Evolutionary conservation across 176 grass and related monocot species (phyloP), one percentile per base, ranked within the genome.

Genomic region (Tuctoria greenei): DNA sequence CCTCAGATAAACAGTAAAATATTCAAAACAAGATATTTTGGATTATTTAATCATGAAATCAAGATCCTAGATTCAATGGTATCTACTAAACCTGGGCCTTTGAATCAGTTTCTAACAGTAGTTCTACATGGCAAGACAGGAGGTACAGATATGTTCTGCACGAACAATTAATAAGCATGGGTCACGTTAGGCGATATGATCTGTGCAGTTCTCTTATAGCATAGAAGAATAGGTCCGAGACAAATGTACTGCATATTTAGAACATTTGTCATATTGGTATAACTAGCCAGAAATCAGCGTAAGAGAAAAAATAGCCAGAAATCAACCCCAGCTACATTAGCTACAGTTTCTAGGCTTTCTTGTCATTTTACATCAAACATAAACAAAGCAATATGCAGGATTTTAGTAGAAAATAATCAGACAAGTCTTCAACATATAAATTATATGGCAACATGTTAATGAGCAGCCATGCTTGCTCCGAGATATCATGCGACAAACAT

Each of bases 351-450:
- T 28, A 39, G 21, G 16, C 70, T 62, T 82, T 54, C 55, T 51
- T 77, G 43, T 24, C 42, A 24, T 61, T 37, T 36, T 27, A 67
- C 39, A 67, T 67, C 11, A 61, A 51, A 51, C 2, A 46, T 23
- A 72, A 64, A 72, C 15, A 70, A 73, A 73, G 68, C 61, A 73
- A 50, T 40, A 67, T n/a, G 16, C 74, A 74, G 38, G 50, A 42
- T 18, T 51, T 74, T 38, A 51, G 25, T 52, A 54, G 18, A 68
- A 50, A 16, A 61, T 51, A 47, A 61, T 37, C 9, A 79, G 11
- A 66, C 11, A 52, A 31, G 20, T 26, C 5, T 57, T 49, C 13
- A 61, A 8, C 10, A 72, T 55, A 75, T 51, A 72, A 78, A 20
- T 18, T 28, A 71, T 71, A 14, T 3, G 14, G 25, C 51, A 79